Conservation (phyloP, 257 asterid genomes). For the Solanum microdontum region DNA sequence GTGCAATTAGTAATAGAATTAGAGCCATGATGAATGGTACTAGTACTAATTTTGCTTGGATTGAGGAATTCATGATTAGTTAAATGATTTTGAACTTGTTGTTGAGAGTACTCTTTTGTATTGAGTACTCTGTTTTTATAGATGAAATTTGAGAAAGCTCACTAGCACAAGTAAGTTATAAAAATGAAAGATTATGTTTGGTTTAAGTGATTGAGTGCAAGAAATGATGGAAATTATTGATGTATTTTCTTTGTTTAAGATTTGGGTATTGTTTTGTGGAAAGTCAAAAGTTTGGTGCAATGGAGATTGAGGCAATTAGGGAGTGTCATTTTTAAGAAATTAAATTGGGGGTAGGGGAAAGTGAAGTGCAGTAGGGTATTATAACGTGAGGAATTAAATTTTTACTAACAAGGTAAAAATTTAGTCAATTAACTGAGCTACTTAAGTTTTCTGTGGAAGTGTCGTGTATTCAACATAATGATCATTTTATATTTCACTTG, state of each 20-base stretch:
- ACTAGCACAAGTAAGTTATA: not conserved
- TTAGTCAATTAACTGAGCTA: no score
- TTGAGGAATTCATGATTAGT: slow-evolving; percentile 18
- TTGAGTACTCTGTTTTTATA: not conserved
- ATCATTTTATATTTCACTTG: not conserved
- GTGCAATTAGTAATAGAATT: not conserved
- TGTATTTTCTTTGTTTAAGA: not conserved
- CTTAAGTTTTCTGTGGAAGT: not conserved
- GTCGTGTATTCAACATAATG: not conserved
- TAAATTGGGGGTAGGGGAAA: not conserved
- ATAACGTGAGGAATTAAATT: no score
- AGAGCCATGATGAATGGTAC: not conserved
- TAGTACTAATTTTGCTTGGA: slow-evolving; percentile 3
- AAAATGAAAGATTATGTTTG: not conserved
- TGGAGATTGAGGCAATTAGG: not conserved
- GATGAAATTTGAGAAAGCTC: not conserved
- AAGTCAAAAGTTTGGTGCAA: slow-evolving; percentile 8
- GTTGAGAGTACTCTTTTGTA: not conserved
- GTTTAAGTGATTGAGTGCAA: slow-evolving; percentile 18
- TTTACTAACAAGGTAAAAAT: no score
- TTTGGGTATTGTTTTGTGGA: not conserved
- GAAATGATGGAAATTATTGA: not conserved
- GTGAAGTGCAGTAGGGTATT: not conserved
- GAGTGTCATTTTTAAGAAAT: not conserved
- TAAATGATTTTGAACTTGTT: not conserved